Conservation (phyloP, 73 alveolate species). For the Tetrahymena thermophila region DNA sequence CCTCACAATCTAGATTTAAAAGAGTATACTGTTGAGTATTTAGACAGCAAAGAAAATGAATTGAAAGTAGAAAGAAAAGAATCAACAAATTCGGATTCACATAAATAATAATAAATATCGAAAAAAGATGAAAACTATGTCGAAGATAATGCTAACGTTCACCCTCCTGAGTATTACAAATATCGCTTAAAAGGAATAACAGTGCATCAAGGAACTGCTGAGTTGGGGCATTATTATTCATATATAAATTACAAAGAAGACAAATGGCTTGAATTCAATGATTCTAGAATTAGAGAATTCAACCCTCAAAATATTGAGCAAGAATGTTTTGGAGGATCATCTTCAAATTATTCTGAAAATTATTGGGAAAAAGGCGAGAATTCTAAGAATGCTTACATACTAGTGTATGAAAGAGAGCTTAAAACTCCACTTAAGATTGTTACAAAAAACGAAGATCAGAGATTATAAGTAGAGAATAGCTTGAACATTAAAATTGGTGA, state of each 20-base stretch:
- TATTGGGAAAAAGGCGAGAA: constrained; percentile 55
- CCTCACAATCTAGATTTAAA: constrained; percentile 85
- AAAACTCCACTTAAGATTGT: constrained; percentile 55
- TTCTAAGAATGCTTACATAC: constrained; percentile 94
- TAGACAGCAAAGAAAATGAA: constrained; percentile 29
- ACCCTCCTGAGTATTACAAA: not conserved
- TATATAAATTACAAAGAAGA: constrained; percentile 48
- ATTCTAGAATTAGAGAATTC: constrained; percentile 56
- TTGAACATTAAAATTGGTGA: not conserved
- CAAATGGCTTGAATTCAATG: constrained; percentile 88
- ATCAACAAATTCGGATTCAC: not conserved
- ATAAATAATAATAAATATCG: not conserved
- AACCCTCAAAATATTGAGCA: constrained; percentile 48
- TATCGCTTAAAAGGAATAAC: constrained; percentile 62
- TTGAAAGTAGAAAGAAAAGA: constrained; percentile 56
- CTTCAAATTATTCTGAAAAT: constrained; percentile 43
- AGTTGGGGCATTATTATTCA: constrained; percentile 87
- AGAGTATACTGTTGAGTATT: constrained; percentile 43
- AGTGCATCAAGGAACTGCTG: constrained; percentile 94
- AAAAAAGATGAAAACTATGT: not conserved
- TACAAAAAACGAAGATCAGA: constrained; percentile 16
- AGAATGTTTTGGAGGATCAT: constrained; percentile 86
- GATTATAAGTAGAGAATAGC: not conserved
- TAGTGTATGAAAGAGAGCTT: constrained; percentile 82
- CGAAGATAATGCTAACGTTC: not conserved